These are phyloP conservation scores for Candida sanyaensis DNA, from an alignment of 1,139 yeast species.

Conservation along the genomic window DNA sequence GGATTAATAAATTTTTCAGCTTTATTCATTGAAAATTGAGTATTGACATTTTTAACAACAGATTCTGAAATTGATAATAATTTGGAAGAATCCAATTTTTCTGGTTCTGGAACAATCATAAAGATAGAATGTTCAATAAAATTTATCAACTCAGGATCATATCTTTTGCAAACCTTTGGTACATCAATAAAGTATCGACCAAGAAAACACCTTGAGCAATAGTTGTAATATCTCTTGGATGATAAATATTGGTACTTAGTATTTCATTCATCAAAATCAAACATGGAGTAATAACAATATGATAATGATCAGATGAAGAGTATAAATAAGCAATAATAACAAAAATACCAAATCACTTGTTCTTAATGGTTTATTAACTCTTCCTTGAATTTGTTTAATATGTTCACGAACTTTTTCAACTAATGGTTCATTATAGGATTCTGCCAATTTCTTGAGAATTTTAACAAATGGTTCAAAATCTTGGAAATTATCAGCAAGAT, in stretches of 20 bases:
- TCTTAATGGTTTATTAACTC: slow-evolving; percentile 37
- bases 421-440: slow-evolving; percentile 62
- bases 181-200: slow-evolving; percentile 64
- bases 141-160: slow-evolving; percentile 72
- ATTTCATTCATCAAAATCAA: slow-evolving; percentile 71
- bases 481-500: slow-evolving; percentile 30
- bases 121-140: slow-evolving; percentile 58
- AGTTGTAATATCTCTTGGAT: slow-evolving; percentile 32
- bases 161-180: slow-evolving; percentile 79
- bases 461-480: slow-evolving; percentile 45
- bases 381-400: slow-evolving; percentile 47
- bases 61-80: slow-evolving; percentile 5
- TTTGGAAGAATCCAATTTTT: slow-evolving; percentile 14
- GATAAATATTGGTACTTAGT: slow-evolving; percentile 34
- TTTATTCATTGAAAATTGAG: slow-evolving; percentile 7
- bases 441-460: slow-evolving; percentile 61
- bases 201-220: slow-evolving; percentile 55
- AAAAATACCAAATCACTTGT: slow-evolving; percentile 67
- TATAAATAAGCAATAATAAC: slow-evolving; percentile 73
- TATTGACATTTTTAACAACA: slow-evolving; percentile 1
- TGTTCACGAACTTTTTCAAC: slow-evolving; percentile 46
- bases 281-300: slow-evolving; percentile 85
- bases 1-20: not conserved
- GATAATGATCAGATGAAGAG: slow-evolving; percentile 96
- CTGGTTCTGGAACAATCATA: slow-evolving; percentile 47